Base-by-base conservation (phyloP, 495 filamentous ascomycete genomes). In the Niebla homalea region DNA sequence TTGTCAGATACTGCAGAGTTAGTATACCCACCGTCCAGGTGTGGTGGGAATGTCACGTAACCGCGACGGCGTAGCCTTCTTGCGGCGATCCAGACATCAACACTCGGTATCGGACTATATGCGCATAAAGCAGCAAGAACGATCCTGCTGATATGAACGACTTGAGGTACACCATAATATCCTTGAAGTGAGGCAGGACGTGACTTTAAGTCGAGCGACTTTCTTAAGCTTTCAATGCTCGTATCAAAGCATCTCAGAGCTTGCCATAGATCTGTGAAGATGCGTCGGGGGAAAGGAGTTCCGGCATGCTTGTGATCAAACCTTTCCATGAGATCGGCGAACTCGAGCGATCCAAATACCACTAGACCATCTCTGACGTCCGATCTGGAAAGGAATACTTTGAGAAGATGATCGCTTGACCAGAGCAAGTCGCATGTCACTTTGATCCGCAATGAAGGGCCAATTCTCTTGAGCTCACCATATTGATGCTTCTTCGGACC, bases 181-280 rank as follows among this genome's bases (percentile, higher is more conserved):
- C 26, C 22, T 5, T 3, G 18, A 40, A 36, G 52, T 18, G 39
- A 49, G 36, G 36, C 22, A 19, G 16, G 16, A 16, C n/a, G 12
- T 16, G 32, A 16, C 20, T 29, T 10, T 38, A 50, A 15, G 12
- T 8, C n/a, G 20, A n/a, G 22, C n/a, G 15, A 29, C 20, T 3
- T 8, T 15, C 36, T 25, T 21, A 42, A 43, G 22, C 22, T 43
- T 7, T 39, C 36, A n/a, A 20, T 3, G 21, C 15, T 19, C 19
- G 15, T 20, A 26, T 22, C 14, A 12, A 51, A 15, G 26, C 40
- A 45, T 19, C 41, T 1, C 38, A 49, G 23, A 55, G 41, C 37
- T 37, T 55, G 14, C 87, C 88, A 93, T 5, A 94, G 64, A 52
- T 83, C 87, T 56, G 54, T 36, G 29, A 52, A 50, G 14, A 56